A percentile compares a stretch with the other conserved stretches of the same genome.
Conservation (phyloP, 2,329 filamentous ascomycete species). For the Raffaelea ambrosiae region DNA sequence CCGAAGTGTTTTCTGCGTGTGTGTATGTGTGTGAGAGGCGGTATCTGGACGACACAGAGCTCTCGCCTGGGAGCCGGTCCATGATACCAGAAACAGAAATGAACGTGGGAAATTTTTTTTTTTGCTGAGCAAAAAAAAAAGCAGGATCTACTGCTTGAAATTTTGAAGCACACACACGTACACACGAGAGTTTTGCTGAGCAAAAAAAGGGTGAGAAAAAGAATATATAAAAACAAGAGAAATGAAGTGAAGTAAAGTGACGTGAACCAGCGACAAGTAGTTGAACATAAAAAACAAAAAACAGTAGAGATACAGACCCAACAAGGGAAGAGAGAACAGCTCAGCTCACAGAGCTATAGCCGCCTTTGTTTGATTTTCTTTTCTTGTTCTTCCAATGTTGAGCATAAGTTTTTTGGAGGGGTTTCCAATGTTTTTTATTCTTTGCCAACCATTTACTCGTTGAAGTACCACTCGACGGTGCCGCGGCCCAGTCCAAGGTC, state of each 20-base stretch:
- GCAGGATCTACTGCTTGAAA: background rate
- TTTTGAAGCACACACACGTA: no score
- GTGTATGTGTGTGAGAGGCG: background rate
- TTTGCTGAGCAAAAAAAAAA: background rate
- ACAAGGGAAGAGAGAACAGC: background rate
- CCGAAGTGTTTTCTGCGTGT: background rate
- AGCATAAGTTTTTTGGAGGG: no score
- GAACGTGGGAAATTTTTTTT: background rate
- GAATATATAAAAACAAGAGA: background rate
- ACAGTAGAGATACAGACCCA: no score
- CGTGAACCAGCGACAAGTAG: background rate
- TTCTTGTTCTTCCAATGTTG: no score
- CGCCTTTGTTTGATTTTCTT: no score
- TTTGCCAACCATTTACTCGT: no score
- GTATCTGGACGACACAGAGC: background rate
- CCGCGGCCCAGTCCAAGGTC: constrained; percentile 22
- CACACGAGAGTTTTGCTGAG: background rate
- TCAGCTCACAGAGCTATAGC: no score
- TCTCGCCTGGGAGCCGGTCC: constrained; percentile 4
- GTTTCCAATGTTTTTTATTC: no score
- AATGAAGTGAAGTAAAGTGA: background rate
- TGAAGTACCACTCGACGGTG: constrained; percentile 22
- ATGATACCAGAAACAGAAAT: background rate
- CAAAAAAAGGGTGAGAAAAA: background rate
- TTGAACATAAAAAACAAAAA: background rate